These are phyloP conservation scores for Botrytis elliptica DNA, from an alignment of 2,329 filamentous ascomycete species.

Conservation along the genomic window DNA sequence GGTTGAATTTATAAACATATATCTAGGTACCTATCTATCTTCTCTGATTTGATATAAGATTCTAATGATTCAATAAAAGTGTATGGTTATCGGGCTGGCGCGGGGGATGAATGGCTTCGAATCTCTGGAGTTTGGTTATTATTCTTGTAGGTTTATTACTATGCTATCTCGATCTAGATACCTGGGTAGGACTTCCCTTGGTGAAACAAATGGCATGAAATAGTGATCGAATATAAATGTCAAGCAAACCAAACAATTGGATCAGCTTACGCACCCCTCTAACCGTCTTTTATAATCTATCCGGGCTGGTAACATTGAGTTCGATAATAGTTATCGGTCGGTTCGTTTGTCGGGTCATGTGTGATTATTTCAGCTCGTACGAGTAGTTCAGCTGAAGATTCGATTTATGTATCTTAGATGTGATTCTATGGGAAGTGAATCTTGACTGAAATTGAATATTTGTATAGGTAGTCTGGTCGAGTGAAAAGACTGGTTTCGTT, in stretches of 20 bases:
- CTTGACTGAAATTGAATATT: not conserved
- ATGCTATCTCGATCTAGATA: too few relatives aligned
- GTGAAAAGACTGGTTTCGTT: not conserved
- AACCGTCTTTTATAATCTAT: not conserved
- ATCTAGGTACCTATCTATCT: too few relatives aligned
- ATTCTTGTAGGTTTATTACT: too few relatives aligned
- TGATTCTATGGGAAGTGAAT: not conserved
- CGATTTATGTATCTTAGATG: not conserved
- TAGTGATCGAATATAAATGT: too few relatives aligned
- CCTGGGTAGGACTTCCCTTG: too few relatives aligned
- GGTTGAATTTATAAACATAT: too few relatives aligned
- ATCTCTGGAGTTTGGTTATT: not conserved
- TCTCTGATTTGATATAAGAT: too few relatives aligned
- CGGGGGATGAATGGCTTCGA: not conserved
- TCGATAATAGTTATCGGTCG: fast-evolving
- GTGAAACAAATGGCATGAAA: too few relatives aligned
- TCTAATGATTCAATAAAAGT: too few relatives aligned
- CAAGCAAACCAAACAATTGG: not conserved
- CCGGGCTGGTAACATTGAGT: not conserved
- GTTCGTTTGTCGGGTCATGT: not conserved
- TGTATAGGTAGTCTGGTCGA: not conserved
- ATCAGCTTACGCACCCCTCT: not conserved
- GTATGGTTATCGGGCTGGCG: too few relatives aligned
- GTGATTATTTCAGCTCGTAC: not conserved
- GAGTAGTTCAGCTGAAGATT: not conserved